phyloP scores from a whole-genome alignment of 495 filamentous ascomycete genomes.

The Elasticomyces elasticus region DNA sequence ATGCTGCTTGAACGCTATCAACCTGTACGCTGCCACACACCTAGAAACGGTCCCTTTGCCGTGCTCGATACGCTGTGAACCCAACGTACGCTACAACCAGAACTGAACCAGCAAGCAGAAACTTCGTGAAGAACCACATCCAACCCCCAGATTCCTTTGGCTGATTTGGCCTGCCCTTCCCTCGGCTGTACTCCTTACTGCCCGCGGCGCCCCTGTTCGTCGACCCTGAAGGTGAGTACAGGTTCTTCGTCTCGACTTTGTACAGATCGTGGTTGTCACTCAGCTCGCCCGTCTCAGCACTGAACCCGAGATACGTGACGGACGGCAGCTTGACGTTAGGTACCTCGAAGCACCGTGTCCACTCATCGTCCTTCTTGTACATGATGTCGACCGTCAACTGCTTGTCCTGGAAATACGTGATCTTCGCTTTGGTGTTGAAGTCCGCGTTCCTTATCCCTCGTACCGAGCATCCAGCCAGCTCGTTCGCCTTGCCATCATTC shows the following conservation, averaged over 20 bases:
- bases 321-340: constrained; percentile 65
- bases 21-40: background rate
- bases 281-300: constrained; percentile 90
- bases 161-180: constrained; percentile 17
- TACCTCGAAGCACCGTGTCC: constrained; percentile 80
- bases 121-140: constrained; percentile 87
- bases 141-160: constrained; percentile 53
- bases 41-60: constrained; percentile 72
- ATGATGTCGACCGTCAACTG: constrained; percentile 82
- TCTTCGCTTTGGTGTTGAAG: constrained; percentile 69
- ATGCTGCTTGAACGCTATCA: constrained; percentile 22
- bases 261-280: constrained; percentile 98
- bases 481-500: constrained; percentile 88
- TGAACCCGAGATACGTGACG: constrained; percentile 91
- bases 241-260: constrained; percentile 73
- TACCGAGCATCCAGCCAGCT: constrained; percentile 89
- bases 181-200: constrained; percentile 32
- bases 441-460: constrained; percentile 73
- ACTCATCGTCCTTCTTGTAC: constrained; percentile 81
- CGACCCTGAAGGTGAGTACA: constrained; percentile 50
- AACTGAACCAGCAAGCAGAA: constrained; percentile 61
- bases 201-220: constrained; percentile 33
- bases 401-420: constrained; percentile 97
- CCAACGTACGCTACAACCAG: constrained; percentile 69
- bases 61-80: constrained; percentile 68